phyloP scores from a whole-genome alignment of 2,329 filamentous ascomycete genomes.

The Apiospora marii region DNA sequence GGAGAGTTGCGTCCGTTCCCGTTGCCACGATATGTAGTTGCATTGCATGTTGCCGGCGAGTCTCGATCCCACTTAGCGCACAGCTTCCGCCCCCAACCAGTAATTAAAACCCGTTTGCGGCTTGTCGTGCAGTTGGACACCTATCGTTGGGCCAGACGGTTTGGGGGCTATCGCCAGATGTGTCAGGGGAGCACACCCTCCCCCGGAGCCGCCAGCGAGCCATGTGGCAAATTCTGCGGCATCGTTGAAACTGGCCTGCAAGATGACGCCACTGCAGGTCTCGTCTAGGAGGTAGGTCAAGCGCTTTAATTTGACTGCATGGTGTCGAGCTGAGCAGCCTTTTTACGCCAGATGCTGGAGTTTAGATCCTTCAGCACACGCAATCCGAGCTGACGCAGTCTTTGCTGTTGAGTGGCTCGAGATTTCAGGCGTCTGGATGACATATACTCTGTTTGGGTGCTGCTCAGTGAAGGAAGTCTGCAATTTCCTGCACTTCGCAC shows the following conservation, averaged over 20 bases:
- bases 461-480: background rate
- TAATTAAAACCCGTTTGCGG: background rate
- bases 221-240: slow-evolving; percentile 11
- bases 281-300: background rate
- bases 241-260: background rate
- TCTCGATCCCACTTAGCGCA: background rate
- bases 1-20: background rate
- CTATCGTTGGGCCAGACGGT: background rate
- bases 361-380: background rate
- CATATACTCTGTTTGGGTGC: background rate
- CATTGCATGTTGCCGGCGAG: slow-evolving; percentile 5
- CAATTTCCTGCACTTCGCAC: background rate
- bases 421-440: background rate
- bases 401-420: background rate
- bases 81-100: slow-evolving; percentile 2
- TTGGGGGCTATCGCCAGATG: slow-evolving; percentile 16
- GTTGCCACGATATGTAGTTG: background rate
- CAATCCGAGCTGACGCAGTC: background rate
- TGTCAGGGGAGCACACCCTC: background rate
- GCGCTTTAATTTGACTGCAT: background rate
- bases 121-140: background rate
- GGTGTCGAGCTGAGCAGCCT: background rate
- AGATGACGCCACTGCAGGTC: background rate
- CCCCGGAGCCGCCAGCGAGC: background rate
- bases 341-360: background rate